Conservation (phyloP, 2,329 filamentous ascomycete species). For the Didymella keratinophila region DNA sequence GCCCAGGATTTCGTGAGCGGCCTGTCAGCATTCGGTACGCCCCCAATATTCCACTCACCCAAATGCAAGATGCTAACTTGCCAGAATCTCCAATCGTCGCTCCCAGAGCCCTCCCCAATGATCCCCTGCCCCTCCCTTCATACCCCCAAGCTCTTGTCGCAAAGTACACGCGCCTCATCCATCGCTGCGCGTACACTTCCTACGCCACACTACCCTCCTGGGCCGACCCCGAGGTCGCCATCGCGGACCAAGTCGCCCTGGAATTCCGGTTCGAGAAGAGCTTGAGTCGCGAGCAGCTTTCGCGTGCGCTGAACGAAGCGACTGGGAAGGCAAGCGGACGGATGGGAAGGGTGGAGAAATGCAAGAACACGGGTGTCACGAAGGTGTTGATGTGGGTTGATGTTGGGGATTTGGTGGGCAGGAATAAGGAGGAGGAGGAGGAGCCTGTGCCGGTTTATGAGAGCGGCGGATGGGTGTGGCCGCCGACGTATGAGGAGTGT, state of each 20-base stretch:
- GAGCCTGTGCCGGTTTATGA: conserved; percentile 13
- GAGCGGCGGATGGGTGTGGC: conserved; percentile 6
- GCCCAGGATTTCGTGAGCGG: conserved; percentile 23
- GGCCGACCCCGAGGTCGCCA: conserved; percentile 18
- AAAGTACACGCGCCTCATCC: conserved; percentile 21
- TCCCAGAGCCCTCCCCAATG: not conserved
- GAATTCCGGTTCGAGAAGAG: conserved; percentile 22
- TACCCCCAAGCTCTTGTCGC: conserved; percentile 14
- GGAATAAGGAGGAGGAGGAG: not conserved
- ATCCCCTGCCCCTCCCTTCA: conserved; percentile 4
- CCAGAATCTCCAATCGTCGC: conserved; percentile 7
- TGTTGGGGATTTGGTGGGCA: conserved; percentile 16
- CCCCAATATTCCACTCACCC: not conserved
- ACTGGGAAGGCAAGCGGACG: conserved; percentile 20
- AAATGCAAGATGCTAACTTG: not conserved
- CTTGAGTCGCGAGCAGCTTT: conserved; percentile 13
- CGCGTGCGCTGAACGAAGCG: conserved; percentile 18
- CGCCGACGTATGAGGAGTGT: conserved; percentile 1
- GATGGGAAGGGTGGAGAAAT: conserved; percentile 27
- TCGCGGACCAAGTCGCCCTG: conserved; percentile 22
- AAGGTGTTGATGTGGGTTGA: conserved; percentile 27
- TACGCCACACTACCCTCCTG: conserved; percentile 18
- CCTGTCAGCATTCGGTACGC: conserved; percentile 8
- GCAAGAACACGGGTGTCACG: conserved; percentile 7
- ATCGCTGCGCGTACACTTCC: conserved; percentile 19